A percentile compares a stretch with the other conserved stretches of the same genome.
These are phyloP conservation scores for Geranomyces michiganensis DNA, from an alignment of 192 early-diverging fungal species.

Conservation along the genomic window DNA sequence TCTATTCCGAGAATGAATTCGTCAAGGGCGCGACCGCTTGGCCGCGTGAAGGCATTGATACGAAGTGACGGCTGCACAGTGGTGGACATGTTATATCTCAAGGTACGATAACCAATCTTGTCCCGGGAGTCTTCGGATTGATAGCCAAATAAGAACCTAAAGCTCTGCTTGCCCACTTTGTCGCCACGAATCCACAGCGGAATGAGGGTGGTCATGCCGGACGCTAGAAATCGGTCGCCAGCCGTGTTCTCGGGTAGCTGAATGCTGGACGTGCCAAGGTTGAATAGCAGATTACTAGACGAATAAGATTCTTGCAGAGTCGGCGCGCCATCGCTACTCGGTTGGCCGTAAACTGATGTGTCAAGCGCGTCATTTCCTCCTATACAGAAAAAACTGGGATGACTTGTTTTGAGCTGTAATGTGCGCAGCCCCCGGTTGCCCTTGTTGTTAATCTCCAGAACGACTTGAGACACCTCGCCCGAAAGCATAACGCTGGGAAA, in stretches of 20 bases:
- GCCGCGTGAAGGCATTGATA: constrained; percentile 92
- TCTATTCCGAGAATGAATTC: constrained; percentile 94
- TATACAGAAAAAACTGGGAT: constrained; percentile 84
- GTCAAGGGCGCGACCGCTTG: constrained; percentile 70
- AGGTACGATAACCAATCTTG: constrained; percentile 62
- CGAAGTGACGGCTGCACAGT: constrained; percentile 85
- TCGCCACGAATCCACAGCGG: constrained; percentile 92
- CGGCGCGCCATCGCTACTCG: neutral
- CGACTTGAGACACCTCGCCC: constrained; percentile 76
- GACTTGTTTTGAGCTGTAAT: constrained; percentile 77
- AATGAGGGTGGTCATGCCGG: constrained; percentile 70
- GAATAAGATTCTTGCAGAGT: constrained; percentile 20
- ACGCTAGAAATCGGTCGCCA: constrained; percentile 50
- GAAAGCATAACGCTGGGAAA: constrained; percentile 79
- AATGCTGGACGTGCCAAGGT: constrained; percentile 56
- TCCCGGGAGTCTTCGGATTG: constrained; percentile 69
- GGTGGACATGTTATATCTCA: constrained; percentile 59
- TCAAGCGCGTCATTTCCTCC: constrained; percentile 43
- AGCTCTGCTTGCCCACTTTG: constrained; percentile 81
- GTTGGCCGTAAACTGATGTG: constrained; percentile 24
- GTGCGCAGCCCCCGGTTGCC: constrained; percentile 73
- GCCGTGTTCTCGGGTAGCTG: constrained; percentile 43
- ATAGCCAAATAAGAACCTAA: constrained; percentile 80
- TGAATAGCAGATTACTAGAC: constrained; percentile 59
- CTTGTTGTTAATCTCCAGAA: constrained; percentile 82